A percentile compares a stretch with the other conserved stretches of the same genome.
These are phyloP conservation scores for Flagelloscypha sp. DNA, from an alignment of 768 basidiomycete species.

Conservation along the genomic window DNA sequence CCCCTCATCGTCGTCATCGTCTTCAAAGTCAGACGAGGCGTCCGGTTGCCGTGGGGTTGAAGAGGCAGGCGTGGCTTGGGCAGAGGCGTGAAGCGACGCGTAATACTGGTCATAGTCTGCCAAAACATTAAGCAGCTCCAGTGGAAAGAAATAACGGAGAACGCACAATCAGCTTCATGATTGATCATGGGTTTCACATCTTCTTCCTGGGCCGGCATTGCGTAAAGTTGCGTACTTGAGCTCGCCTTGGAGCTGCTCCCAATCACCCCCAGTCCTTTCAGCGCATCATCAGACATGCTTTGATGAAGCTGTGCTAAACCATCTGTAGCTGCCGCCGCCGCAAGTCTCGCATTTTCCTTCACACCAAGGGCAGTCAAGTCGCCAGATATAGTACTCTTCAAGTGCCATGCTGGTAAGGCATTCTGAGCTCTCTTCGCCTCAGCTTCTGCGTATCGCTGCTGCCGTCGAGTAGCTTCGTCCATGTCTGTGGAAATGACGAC, in stretches of 20 bases:
- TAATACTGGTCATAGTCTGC: constrained; percentile 80
- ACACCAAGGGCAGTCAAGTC: constrained; percentile 83
- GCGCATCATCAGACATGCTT: constrained; percentile 61
- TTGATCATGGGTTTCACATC: constrained; percentile 44
- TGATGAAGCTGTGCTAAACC: constrained; percentile 17
- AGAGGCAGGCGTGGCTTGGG: constrained; percentile 54
- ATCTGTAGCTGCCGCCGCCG: constrained; percentile 22
- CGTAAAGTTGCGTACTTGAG: constrained; percentile 18
- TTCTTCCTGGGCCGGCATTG: constrained; percentile 19
- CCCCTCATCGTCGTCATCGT: constrained; percentile 64
- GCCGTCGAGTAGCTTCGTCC: constrained; percentile 64
- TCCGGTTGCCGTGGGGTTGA: too few relatives aligned
- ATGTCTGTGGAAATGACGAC: constrained; percentile 89
- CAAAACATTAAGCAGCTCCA: constrained; percentile 1
- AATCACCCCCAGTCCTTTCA: constrained; percentile 58
- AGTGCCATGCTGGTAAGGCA: constrained; percentile 87
- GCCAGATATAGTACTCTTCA: constrained; percentile 91
- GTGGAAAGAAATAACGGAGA: neutral
- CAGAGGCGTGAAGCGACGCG: constrained; percentile 53
- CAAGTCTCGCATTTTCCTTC: constrained; percentile 55
- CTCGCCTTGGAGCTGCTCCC: constrained; percentile 27
- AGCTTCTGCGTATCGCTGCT: constrained; percentile 72
- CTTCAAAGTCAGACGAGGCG: constrained; percentile 42
- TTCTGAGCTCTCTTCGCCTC: constrained; percentile 87
- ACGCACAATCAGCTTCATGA: constrained; percentile 61